Evolutionary conservation across 345 rosid genomes (phyloP), one percentile per base, ranked within the genome.

Genomic region (Populus davidiana): DNA sequence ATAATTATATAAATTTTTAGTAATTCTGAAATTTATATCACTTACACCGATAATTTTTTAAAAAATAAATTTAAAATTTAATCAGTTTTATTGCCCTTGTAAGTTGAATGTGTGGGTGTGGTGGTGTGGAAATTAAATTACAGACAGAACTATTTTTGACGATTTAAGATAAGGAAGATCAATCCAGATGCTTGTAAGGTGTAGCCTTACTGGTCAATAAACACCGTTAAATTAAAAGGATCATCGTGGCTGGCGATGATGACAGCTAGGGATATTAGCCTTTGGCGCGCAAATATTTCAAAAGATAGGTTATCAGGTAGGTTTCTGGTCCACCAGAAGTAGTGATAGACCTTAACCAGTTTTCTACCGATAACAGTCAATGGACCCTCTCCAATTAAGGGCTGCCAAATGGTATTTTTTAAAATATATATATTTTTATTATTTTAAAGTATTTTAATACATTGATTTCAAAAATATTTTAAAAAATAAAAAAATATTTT

Each of bases 231-330:
- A 67, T 18, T 18, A 3, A 20, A 67, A 67, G 70, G 44, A 31
- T 18, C 6, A 2, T 8, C 23, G 72, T 49, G 65, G 78, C 66
- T 31, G 39, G 50, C 50, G 62, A 49, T 5, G 17, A 70, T 18
- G 27, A 62, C 64, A 59, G 38, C 62, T 16, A 21, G 54, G 20
- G 4, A 23, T n/a, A 75, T n/a, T 3, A 21, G 69, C 14, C 49
- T 62, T 73, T 81, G 83, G 81, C 86, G 87, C 78, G 31, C 77
- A 33, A 80, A 81, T 2, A 29, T 8, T 75, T 83, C 54, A 52
- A 83, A 85, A 21, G 74, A 25, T 49, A 35, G 65, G 68, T 75
- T 69, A 27, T 49, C 3, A 8, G 6, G 44, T 33, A 44, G 67
- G 82, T n/a, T 56, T 74, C 23, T 44, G 31, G 70, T 18, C 75